Base-by-base conservation (phyloP, 306 rosid genomes). In the Cicer cuneatum region DNA sequence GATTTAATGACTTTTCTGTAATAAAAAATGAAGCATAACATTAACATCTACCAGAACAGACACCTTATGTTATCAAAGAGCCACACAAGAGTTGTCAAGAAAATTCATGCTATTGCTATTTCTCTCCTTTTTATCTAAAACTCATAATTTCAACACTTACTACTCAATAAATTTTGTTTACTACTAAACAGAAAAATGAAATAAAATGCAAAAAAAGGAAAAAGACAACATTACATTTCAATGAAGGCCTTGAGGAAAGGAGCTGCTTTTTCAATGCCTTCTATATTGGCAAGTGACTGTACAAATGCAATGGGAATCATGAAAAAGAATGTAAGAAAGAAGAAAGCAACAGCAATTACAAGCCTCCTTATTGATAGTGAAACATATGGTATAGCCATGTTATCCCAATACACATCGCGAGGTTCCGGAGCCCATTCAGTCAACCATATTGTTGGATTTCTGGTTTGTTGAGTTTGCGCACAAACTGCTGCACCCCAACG, bases 351-450 rank as follows among this genome's bases (percentile, higher is more conserved):
- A n/a, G 84, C 89, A 66, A 88, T 65, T 65, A 94, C 76, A 37
- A 94, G 98, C 82, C 89, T 90, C 85, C 98, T 83, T 71, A 94
- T 91, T 57, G 95, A 56, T 72, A 94, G 91, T 59, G 96, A 88
- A 81, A 94, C 97, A 56, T 88, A 94, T 70, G 99, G 99, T 73
- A 92, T 90, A 10, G 97, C 93, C 86, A 94, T 80, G 88, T 88
- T 94, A 81, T 94, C 90, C 99, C 99, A 94, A 80, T 75, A 92
- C 24, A 94, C 78, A 74, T 94, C 99, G 60, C 99, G 91, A 41
- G 98, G 95, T 76, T 94, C 99, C 0, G 97, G 97, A 66, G 99
- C 99, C 97, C 99, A 90, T 77, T 94, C 95, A 21, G 99, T 94
- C 83, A 94, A 82, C 99, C 99, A 94, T 53, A 74, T 15, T 7